These are phyloP conservation scores for Pachyrhizus erosus DNA, from an alignment of 306 rosid genomes.

Conservation along the genomic window DNA sequence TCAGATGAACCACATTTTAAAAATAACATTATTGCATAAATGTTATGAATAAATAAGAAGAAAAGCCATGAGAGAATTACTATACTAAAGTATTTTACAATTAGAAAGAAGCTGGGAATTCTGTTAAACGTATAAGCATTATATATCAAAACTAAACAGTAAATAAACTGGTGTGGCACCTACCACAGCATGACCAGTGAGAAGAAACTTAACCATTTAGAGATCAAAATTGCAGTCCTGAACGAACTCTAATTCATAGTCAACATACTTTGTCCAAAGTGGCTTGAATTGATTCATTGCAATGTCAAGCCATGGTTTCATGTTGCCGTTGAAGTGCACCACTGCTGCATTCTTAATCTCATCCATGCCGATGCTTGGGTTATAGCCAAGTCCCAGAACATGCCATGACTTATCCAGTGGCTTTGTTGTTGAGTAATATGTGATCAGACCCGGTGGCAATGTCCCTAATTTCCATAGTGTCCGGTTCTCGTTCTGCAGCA, in stretches of 20 bases:
- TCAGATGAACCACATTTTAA: slow-evolving; percentile 33
- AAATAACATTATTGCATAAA: slow-evolving; percentile 45
- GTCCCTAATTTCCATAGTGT: slow-evolving; percentile 88
- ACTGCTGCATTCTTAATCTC: slow-evolving; percentile 87
- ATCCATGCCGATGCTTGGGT: slow-evolving; percentile 81
- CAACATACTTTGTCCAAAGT: slow-evolving; percentile 86
- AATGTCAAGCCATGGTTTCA: slow-evolving; percentile 95
- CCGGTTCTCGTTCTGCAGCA: slow-evolving; percentile 78
- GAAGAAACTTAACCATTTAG: slow-evolving; percentile 42
- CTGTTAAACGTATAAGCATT: slow-evolving; percentile 43
- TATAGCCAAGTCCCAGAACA: slow-evolving; percentile 87
- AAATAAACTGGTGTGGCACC: slow-evolving; percentile 38
- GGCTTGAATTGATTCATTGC: slow-evolving; percentile 82
- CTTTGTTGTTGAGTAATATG: slow-evolving; percentile 83
- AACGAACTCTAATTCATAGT: slow-evolving; percentile 75
- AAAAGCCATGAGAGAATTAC: slow-evolving; percentile 44
- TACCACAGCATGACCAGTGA: slow-evolving; percentile 36
- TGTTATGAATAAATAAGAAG: slow-evolving; percentile 44
- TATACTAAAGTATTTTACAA: slow-evolving; percentile 61
- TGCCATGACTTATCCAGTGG: slow-evolving; percentile 91
- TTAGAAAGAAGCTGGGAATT: slow-evolving; percentile 46
- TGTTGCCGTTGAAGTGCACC: slow-evolving; percentile 87
- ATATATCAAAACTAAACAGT: slow-evolving; percentile 42
- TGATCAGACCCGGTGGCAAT: slow-evolving; percentile 83
- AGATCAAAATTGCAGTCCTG: slow-evolving; percentile 86